Conservation (phyloP, 768 basidiomycete genomes). For the Lactarius hengduanensis region DNA sequence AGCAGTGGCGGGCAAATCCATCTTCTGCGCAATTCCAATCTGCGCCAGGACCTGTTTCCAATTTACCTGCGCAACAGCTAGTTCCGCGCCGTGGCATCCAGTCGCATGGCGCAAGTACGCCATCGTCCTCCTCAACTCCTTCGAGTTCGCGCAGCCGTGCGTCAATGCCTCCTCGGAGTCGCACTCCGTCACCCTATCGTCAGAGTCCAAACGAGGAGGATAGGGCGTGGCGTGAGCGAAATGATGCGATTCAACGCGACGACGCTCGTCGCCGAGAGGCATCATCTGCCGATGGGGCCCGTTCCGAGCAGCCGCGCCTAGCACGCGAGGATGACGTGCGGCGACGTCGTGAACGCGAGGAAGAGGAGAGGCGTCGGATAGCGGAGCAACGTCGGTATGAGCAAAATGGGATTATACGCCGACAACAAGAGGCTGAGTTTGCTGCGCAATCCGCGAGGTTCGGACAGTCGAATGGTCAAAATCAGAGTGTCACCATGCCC, state of each 20-base stretch:
- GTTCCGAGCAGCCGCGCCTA: background rate
- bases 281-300: background rate
- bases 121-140: conserved; percentile 26
- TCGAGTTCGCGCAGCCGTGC: conserved; percentile 27
- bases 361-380: conserved; percentile 38
- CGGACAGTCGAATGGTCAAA: conserved; percentile 36
- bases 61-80: background rate
- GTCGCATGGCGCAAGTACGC: conserved; percentile 14
- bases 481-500: conserved; percentile 35
- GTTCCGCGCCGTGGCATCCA: background rate
- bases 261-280: conserved; percentile 21
- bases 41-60: background rate
- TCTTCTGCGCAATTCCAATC: conserved; percentile 23
- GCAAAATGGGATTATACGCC: conserved; percentile 53
- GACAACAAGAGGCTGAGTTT: conserved; percentile 52
- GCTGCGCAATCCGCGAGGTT: conserved; percentile 34
- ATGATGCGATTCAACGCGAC: conserved; percentile 32
- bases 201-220: conserved; percentile 38
- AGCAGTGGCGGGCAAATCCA: conserved; percentile 48
- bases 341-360: conserved; percentile 27
- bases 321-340: conserved; percentile 30
- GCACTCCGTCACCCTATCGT: conserved; percentile 26
- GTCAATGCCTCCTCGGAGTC: conserved; percentile 21
- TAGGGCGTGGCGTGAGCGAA: conserved; percentile 41
- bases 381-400: conserved; percentile 48